phyloP scores from a whole-genome alignment of 225 moss, liverwort and hornwort genomes.

The Takakia lepidozioides region DNA sequence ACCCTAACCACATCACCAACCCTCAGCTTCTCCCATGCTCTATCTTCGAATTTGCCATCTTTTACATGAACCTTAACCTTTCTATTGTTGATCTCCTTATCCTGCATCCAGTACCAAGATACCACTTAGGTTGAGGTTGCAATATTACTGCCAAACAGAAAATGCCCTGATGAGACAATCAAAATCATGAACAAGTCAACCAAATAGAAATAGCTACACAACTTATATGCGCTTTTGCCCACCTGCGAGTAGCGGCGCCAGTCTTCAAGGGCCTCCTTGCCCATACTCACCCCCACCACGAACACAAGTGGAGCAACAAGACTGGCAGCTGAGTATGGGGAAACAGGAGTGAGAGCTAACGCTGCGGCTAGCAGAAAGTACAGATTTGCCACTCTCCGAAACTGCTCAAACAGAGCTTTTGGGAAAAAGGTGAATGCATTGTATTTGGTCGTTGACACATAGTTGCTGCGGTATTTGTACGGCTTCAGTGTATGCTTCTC shows the following conservation, averaged over 20 bases:
- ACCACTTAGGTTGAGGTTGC: background rate
- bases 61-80: constrained; percentile 60
- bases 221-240: no score
- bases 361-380: constrained; percentile 57
- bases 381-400: constrained; percentile 59
- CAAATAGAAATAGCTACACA: constrained; percentile 4
- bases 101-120: constrained; percentile 52
- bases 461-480: constrained; percentile 66
- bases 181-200: background rate
- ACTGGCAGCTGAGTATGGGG: constrained; percentile 38
- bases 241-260: constrained; percentile 91
- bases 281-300: constrained; percentile 95
- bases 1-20: constrained; percentile 94
- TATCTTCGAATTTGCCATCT: constrained; percentile 59
- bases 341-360: constrained; percentile 40
- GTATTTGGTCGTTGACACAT: constrained; percentile 66
- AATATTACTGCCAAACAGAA: background rate
- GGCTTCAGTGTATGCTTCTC: constrained; percentile 67
- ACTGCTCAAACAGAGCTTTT: constrained; percentile 64
- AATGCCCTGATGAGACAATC: background rate
- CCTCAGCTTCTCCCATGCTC: constrained; percentile 78
- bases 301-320: constrained; percentile 87
- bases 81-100: constrained; percentile 84
- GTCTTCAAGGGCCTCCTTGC: constrained; percentile 94
- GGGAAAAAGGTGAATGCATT: constrained; percentile 49